Evolutionary conservation across 176 grass and related monocot species (phyloP), one percentile per base, ranked within the genome.

Genomic region (Secale cereale): DNA sequence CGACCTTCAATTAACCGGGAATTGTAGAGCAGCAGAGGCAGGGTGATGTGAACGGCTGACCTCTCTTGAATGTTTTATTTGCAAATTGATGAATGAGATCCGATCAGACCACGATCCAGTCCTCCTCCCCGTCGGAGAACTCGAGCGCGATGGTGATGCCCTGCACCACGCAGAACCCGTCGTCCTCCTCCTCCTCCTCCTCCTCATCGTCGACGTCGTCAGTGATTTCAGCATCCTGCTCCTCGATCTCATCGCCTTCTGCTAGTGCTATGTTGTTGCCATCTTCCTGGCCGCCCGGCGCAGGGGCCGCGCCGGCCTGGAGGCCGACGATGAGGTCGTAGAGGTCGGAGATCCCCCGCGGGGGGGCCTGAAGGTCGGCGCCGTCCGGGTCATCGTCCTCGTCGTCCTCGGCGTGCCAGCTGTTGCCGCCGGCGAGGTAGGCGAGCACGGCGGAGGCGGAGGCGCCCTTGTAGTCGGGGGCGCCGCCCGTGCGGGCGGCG

Each of bases 51-150:
- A 7, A 1, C 19, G 54, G 65, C 65, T 62, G 39, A 56, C 41
- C 65, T 54, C 25, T 70, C 50, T 62, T 36, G 36, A 23, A 31
- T 10, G 33, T 22, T 26, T 10, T 73, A 76, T 82, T 73, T 65
- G 73, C 52, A 88, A 40, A 32, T 62, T 54, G 0, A 46, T 54
- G 0, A 46, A 82, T 15, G 4, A 71, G 22, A 79, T 52, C 10
- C 9, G 22, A 59, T 97, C 90, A 76, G 73, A 46, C 93, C 77
- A 98, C 86, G 85, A 98, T 89, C 96, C 96, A 98, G 89, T 92
- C 96, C 84, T 95, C 96, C 66, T 98, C 96, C 15, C 78, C 91
- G 59, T 92, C 91, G 10, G 89, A 93, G 75, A 77, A 98, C 65
- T 94, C 96, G 32, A 86, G 26, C 1, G 88, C 80, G 82, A 91